phyloP scores from a whole-genome alignment of 1,139 yeast species.

The Debaryomycetaceae sp. region DNA sequence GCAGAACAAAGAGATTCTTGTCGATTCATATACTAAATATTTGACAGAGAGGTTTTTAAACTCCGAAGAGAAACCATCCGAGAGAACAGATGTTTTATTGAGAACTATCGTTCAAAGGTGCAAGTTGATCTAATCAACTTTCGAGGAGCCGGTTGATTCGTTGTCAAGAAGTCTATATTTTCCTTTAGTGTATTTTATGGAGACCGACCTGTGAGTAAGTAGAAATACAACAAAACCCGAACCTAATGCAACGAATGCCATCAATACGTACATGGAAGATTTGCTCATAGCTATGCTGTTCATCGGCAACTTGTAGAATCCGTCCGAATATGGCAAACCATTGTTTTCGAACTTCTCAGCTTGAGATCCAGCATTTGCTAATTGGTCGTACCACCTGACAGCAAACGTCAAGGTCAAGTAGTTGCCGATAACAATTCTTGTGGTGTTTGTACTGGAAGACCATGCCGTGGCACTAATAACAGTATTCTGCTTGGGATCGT shows the following conservation, averaged over 20 bases:
- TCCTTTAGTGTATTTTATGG: conserved; percentile 14
- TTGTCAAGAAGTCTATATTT: conserved; percentile 20
- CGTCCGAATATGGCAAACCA: conserved; percentile 37
- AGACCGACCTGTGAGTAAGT: conserved; percentile 21
- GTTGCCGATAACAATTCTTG: conserved; percentile 66
- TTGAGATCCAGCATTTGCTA: conserved; percentile 18
- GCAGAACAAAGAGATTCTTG: conserved; percentile 40
- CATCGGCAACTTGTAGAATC: conserved; percentile 40
- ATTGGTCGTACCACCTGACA: conserved; percentile 52
- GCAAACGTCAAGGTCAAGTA: conserved; percentile 55
- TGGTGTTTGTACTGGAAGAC: conserved; percentile 61
- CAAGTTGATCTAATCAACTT: conserved; percentile 26
- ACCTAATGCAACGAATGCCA: conserved; percentile 21
- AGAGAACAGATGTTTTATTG: conserved; percentile 28
- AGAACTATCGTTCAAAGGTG: conserved; percentile 41
- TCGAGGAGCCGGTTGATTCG: conserved; percentile 21
- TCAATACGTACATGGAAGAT: conserved; percentile 17
- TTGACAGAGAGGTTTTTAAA: conserved; percentile 28
- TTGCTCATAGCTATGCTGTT: conserved; percentile 26
- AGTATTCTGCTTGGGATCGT: conserved; percentile 29
- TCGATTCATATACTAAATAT: conserved; percentile 40
- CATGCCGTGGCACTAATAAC: conserved; percentile 56
- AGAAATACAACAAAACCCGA: conserved; percentile 24
- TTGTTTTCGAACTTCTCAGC: conserved; percentile 10
- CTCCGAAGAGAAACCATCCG: conserved; percentile 13